phyloP scores from a whole-genome alignment of 257 asterid genomes.

The Plectranthus barbatus region DNA sequence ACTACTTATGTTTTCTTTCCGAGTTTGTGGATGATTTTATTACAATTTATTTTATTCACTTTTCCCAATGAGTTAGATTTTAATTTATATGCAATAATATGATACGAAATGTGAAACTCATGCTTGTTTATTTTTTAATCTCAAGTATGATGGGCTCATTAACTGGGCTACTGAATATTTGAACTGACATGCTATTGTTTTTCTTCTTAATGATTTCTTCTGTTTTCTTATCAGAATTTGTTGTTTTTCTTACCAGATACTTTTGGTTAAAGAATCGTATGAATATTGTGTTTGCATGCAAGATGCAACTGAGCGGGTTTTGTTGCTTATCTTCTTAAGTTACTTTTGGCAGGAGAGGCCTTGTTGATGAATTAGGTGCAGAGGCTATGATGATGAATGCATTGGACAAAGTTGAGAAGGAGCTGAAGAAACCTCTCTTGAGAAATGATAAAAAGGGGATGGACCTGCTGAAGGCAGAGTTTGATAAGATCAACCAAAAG shows the following conservation, averaged over 20 bases:
- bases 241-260: background rate
- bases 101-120: background rate
- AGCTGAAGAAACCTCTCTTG: conserved; percentile 74
- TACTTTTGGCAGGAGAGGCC: conserved; percentile 63
- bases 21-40: conserved; percentile 1
- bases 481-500: conserved; percentile 91
- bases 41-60: background rate
- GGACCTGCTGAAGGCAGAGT: conserved; percentile 65
- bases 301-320: conserved; percentile 7
- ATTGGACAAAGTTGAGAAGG: conserved; percentile 83
- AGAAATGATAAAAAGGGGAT: conserved; percentile 90
- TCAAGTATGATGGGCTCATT: background rate
- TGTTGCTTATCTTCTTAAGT: background rate
- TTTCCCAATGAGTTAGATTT: background rate
- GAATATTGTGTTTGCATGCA: background rate
- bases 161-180: conserved; percentile 3
- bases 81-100: background rate
- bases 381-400: conserved; percentile 84
- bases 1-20: background rate
- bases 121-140: background rate
- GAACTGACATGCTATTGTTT: background rate
- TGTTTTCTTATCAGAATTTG: background rate
- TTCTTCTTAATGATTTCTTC: background rate
- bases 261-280: background rate
- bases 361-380: conserved; percentile 70